These are phyloP conservation scores for Ambrosia hybrid DNA, from an alignment of 140 eudicot genomes.

Conservation along the genomic window DNA sequence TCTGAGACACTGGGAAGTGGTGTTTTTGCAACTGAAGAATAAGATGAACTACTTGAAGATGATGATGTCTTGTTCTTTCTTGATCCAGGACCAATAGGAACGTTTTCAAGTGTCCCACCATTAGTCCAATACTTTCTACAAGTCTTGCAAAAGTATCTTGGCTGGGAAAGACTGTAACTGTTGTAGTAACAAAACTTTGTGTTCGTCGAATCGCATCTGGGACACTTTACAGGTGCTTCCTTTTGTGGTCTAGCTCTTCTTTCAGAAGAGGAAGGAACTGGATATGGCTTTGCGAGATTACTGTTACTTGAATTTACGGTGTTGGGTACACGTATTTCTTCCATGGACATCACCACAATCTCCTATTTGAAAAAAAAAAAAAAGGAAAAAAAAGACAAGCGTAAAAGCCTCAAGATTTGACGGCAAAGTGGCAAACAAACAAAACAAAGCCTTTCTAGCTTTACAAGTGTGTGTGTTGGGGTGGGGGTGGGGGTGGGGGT, in stretches of 20 bases:
- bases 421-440: too few relatives aligned
- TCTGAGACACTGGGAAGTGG: too few relatives aligned
- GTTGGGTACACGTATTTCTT: constrained; percentile 44
- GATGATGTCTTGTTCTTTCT: constrained; percentile 88
- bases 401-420: too few relatives aligned
- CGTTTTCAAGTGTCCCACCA: constrained; percentile 76
- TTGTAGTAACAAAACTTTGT: constrained; percentile 87
- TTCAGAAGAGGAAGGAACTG: constrained; percentile 45
- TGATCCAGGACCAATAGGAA: constrained; percentile 84
- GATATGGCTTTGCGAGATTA: constrained; percentile 34
- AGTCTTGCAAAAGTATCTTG: constrained; percentile 83
- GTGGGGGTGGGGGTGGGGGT: too few relatives aligned
- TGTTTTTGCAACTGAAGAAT: too few relatives aligned
- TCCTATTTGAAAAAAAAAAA: constrained; percentile 42
- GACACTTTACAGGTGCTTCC: constrained; percentile 65
- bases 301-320: constrained; percentile 22
- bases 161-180: constrained; percentile 86
- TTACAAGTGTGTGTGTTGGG: too few relatives aligned
- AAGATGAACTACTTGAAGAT: too few relatives aligned
- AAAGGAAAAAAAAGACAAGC: too few relatives aligned
- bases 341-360: constrained; percentile 63
- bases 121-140: constrained; percentile 92
- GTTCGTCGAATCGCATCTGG: constrained; percentile 82
- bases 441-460: too few relatives aligned
- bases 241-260: constrained; percentile 64